Percentiles rank a stretch among this genome's conserved stretches.
Conservation (phyloP, 2,329 filamentous ascomycete genomes). For the Fusarium zealandicum region DNA sequence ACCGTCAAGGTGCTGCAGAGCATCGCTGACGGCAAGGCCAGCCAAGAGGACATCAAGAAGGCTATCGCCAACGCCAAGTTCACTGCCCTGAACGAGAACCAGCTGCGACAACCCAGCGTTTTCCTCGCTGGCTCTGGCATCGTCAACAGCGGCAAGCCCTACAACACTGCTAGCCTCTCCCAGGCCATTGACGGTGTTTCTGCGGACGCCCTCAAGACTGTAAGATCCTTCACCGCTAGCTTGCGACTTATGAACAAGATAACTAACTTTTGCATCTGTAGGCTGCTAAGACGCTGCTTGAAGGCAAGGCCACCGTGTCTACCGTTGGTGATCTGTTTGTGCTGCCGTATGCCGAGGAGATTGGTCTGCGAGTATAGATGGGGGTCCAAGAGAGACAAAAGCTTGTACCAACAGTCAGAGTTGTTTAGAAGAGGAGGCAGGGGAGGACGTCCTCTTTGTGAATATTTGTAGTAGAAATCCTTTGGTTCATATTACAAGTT, state of each 20-base stretch:
- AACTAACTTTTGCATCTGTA: slow-evolving; percentile 52
- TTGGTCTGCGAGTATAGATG: slow-evolving; percentile 91
- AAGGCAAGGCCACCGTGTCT: slow-evolving; percentile 87
- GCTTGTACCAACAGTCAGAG: slow-evolving; percentile 55
- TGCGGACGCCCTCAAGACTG: slow-evolving; percentile 82
- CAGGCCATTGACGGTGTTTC: slow-evolving; percentile 83
- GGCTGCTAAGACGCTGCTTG: slow-evolving; percentile 87
- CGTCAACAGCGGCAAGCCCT: slow-evolving; percentile 80
- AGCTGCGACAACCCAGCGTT: slow-evolving; percentile 79
- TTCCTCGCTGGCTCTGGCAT: slow-evolving; percentile 86
- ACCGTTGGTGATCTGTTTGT: slow-evolving; percentile 90
- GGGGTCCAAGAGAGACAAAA: slow-evolving; percentile 44
- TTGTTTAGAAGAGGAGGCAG: slow-evolving; percentile 50
- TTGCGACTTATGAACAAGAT: slow-evolving; percentile 37
- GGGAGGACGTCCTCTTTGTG: slow-evolving; percentile 50
- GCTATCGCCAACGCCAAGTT: slow-evolving; percentile 94
- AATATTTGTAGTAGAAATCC: slow-evolving; percentile 56
- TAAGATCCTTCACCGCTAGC: slow-evolving; percentile 56
- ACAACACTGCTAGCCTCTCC: slow-evolving; percentile 81
- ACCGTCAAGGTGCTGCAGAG: slow-evolving; percentile 84
- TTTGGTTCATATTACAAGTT: slow-evolving; percentile 40
- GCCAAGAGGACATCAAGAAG: slow-evolving; percentile 88
- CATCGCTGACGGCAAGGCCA: slow-evolving; percentile 76
- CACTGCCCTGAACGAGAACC: slow-evolving; percentile 81
- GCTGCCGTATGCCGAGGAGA: slow-evolving; percentile 91